phyloP scores from a whole-genome alignment of 495 filamentous ascomycete species.

The Penicillium pancosmium region DNA sequence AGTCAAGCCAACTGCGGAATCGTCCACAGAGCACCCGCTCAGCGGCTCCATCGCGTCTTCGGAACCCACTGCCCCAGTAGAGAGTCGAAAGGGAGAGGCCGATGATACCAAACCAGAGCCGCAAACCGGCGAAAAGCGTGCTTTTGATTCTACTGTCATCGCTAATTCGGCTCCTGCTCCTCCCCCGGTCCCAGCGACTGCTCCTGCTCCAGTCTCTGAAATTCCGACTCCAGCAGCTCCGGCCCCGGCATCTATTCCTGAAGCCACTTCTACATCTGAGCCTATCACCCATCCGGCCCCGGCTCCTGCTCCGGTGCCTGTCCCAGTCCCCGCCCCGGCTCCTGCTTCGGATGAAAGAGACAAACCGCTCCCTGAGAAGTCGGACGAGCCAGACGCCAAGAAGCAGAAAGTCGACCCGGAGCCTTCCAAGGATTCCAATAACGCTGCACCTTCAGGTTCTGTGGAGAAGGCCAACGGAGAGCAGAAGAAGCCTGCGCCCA shows the following conservation, averaged over 20 bases:
- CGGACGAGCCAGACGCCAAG: slow-evolving; percentile 27
- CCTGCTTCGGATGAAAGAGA: slow-evolving; percentile 12
- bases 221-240: not conserved
- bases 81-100: slow-evolving; percentile 6
- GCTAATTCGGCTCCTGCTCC: slow-evolving; percentile 1
- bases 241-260: not conserved
- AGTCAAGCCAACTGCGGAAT: slow-evolving; percentile 5
- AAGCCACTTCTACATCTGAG: not conserved
- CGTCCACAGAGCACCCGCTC: slow-evolving; percentile 10
- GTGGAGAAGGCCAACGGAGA: slow-evolving; percentile 16
- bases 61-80: slow-evolving; percentile 11
- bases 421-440: slow-evolving; percentile 18
- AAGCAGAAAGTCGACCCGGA: slow-evolving; percentile 34
- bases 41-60: slow-evolving; percentile 14
- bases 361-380: slow-evolving; percentile 16
- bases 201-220: slow-evolving; percentile 5
- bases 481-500: slow-evolving; percentile 36
- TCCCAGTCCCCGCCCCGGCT: not conserved
- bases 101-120: slow-evolving; percentile 20
- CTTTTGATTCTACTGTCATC: slow-evolving; percentile 24
- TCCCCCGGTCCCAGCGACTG: not conserved
- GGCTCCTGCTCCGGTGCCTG: slow-evolving; percentile 1
- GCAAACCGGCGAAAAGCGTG: slow-evolving; percentile 36
- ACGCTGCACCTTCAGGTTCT: slow-evolving; percentile 10
- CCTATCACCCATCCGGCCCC: not conserved